Conservation (phyloP, 2,329 filamentous ascomycete genomes). For the Aspergillus phoenicis region DNA sequence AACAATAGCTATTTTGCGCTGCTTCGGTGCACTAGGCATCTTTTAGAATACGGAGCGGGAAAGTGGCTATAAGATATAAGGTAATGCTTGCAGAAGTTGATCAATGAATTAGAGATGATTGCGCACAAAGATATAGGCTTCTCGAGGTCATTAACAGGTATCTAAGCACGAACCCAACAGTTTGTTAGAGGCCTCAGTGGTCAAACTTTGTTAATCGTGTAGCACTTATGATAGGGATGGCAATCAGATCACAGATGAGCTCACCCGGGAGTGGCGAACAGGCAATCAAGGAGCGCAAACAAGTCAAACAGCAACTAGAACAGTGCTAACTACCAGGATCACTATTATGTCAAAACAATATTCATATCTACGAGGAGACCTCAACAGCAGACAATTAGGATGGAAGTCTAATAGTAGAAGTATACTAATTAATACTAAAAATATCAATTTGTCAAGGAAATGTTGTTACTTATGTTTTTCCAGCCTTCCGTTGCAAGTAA, state of each 20-base stretch:
- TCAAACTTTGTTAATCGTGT: not conserved
- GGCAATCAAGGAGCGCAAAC: conserved; percentile 18
- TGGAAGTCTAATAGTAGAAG: too few species aligned
- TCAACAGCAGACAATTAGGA: not conserved
- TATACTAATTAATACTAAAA: not conserved
- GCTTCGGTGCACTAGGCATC: conserved; percentile 76
- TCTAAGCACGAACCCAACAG: not conserved
- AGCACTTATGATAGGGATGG: conserved; percentile 3
- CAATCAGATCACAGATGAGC: conserved; percentile 11
- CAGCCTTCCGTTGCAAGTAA: too few species aligned
- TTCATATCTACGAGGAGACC: not conserved
- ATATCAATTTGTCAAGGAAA: too few species aligned
- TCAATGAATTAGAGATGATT: not conserved
- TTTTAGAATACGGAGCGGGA: not conserved
- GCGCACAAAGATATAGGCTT: not conserved
- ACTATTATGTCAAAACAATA: conserved; percentile 1
- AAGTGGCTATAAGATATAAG: not conserved
- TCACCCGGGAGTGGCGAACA: conserved; percentile 22
- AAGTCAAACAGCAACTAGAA: conserved; percentile 17
- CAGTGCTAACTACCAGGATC: not conserved
- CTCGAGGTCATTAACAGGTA: not conserved
- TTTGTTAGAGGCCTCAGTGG: not conserved
- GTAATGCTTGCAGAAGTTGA: not conserved
- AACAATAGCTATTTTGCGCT: conserved; percentile 93
- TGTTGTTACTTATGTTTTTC: too few species aligned